Evolutionary conservation across 2,329 filamentous ascomycete genomes (phyloP).

Genomic region (Calonectria pauciramosa): DNA sequence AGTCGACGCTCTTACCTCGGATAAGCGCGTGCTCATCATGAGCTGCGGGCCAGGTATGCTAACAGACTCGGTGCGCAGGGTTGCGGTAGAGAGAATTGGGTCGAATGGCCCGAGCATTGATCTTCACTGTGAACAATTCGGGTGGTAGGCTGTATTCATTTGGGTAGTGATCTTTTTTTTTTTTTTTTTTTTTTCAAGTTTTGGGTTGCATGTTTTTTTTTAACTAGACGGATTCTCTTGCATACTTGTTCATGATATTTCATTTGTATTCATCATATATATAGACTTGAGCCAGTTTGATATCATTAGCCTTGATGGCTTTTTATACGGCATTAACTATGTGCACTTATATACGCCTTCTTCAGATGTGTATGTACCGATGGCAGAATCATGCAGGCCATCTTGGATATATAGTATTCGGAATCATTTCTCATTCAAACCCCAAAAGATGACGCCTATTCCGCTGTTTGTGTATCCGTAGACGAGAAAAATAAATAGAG

Average conservation of each 20-base stretch:
- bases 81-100: slow-evolving; percentile 55
- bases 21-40: slow-evolving; percentile 57
- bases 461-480: slow-evolving; percentile 30
- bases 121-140: slow-evolving; percentile 64
- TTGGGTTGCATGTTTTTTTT: background rate
- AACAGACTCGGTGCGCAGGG: slow-evolving; percentile 58
- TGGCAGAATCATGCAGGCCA: slow-evolving; percentile 31
- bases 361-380: slow-evolving; percentile 38
- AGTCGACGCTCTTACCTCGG: slow-evolving; percentile 43
- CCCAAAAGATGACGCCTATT: slow-evolving; percentile 36
- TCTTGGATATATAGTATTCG: slow-evolving; percentile 41
- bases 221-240: background rate
- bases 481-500: slow-evolving; percentile 17
- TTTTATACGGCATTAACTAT: slow-evolving; percentile 33
- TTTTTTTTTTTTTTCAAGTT: background rate
- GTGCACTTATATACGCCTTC: slow-evolving; percentile 27
- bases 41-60: slow-evolving; percentile 62
- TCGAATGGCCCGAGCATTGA: slow-evolving; percentile 59
- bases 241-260: background rate
- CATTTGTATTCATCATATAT: background rate
- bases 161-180: background rate
- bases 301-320: slow-evolving; percentile 26
- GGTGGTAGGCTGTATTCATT: slow-evolving; percentile 49
- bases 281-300: background rate
- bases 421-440: slow-evolving; percentile 33